phyloP scores from a whole-genome alignment of 352 stramenopile species.

The Blastocystis sp. region DNA sequence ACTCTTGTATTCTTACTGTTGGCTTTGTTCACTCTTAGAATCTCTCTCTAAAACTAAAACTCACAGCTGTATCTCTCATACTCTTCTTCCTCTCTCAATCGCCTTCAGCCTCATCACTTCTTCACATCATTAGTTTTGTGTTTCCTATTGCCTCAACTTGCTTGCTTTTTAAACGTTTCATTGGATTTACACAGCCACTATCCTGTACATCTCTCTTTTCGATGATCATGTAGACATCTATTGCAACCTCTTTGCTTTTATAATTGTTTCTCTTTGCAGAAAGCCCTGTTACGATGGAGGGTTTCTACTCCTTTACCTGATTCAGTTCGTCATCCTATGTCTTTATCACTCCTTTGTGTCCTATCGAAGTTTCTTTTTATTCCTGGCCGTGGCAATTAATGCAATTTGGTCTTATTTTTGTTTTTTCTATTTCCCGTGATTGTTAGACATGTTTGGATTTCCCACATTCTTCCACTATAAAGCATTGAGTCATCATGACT shows the following conservation, averaged over 20 bases:
- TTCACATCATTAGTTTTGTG: background rate
- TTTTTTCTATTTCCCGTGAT: background rate
- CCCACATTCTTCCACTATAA: background rate
- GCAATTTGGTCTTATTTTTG: background rate
- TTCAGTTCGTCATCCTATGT: background rate
- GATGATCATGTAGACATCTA: background rate
- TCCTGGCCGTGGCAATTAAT: background rate
- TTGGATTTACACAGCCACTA: background rate
- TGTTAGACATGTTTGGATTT: background rate
- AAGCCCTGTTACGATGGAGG: background rate
- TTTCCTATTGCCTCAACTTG: background rate
- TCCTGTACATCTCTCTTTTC: background rate
- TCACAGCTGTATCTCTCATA: background rate
- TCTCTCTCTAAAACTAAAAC: background rate
- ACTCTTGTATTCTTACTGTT: background rate
- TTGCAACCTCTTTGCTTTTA: conserved; percentile 6
- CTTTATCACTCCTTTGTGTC: background rate
- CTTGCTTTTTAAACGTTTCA: background rate
- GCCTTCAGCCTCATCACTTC: background rate
- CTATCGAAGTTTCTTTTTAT: conserved; percentile 6
- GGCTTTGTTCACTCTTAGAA: background rate
- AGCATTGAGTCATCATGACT: background rate
- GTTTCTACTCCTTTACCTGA: background rate
- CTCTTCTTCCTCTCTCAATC: background rate
- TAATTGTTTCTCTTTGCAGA: background rate